Evolutionary conservation across 257 asterid species (phyloP), one percentile per base, ranked within the genome.

Genomic region (Salvia miltiorrhiza): DNA sequence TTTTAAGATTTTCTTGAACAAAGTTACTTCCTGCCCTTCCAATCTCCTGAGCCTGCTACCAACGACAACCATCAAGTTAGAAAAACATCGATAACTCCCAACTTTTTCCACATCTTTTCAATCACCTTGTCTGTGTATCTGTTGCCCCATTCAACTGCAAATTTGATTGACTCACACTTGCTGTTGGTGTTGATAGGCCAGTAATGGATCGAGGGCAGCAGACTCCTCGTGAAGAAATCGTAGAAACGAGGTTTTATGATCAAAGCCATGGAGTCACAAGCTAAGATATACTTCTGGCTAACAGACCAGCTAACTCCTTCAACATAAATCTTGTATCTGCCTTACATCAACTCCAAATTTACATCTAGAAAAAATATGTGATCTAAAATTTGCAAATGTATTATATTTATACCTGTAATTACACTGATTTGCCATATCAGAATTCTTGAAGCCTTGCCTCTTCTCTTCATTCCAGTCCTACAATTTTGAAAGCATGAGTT

Each of bases 281-380:
- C 94, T 74, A 92, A 73, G 55, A 92, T 92, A 63, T 92, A 92
- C 75, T 92, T 92, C 74, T 93, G 78, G 67, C 98, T 93, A 1
- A 93, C 98, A 19, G 97, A 90, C 97, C 97, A 93, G 1, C 97
- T 35, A 26, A 81, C 78, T 47, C 98, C 98, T 82, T 93, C 98
- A 0, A 77, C 81, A 32, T 90, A 93, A 20, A 93, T 87, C 85
- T 90, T 93, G 76, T 90, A 93, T 59, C 97, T 90, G 82, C 76
- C 65, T 69, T 43, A 10, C 56, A 50, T 58, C 2, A 33, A 28
- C 33, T 54, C 43, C 41, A 49, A 16, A 49, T 3, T 12, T 4
- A 39, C 21, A 57, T 43, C n/a, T 1, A 10, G 24, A 5, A 9
- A 45, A 10, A 52, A 0, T n/a, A n/a, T n/a, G n/a, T 12, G 21